Base-by-base conservation (phyloP, 805 yeast species). In the Hanseniaspora nectarophila region DNA sequence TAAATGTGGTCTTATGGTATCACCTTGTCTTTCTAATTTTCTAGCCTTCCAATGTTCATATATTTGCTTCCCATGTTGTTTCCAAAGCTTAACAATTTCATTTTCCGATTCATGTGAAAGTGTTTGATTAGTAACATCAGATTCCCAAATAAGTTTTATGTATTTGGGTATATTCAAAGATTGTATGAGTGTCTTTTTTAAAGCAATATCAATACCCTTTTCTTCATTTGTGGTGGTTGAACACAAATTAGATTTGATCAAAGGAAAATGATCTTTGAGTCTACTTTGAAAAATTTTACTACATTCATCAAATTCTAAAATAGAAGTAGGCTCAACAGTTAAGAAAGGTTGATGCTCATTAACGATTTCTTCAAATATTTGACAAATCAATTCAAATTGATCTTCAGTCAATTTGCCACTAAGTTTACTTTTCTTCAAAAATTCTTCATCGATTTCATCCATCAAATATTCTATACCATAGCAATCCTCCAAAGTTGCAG, bases 401-500 rank as follows among this genome's bases (percentile, higher is more conserved):
- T 81, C 83, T 60, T 88, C 96, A 3, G 82, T 66, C 59, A 94
- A 75, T 26, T 61, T 59, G 28, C 58, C 49, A 9, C 67, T 61
- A 35, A 71, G 64, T 51, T 75, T 73, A 51, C 74, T 58, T 12
- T 70, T 62, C 2, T 60, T 64, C 46, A 87, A 67, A 61, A 82
- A 90, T 54, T 66, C 77, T 32, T 80, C 94, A 67, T 92, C 98
- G 7, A 60, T 73, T 65, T 90, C 97, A 67, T 92, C 97, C 84
- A 92, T 78, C 66, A 81, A 81, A 67, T 89, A 92, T 18, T 80
- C 80, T 43, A 83, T 79, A 0, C 97, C 96, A 18, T 80, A 73
- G 21, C 95, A 85, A 63, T 92, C 97, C 62, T 92, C 97, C n/a
- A 90, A 92, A 0, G 96, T 90, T 5, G 95, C 94, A 39, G 95